These are phyloP conservation scores for Houttuynia cordata DNA, from an alignment of 164 flowering plant species.

Conservation along the genomic window DNA sequence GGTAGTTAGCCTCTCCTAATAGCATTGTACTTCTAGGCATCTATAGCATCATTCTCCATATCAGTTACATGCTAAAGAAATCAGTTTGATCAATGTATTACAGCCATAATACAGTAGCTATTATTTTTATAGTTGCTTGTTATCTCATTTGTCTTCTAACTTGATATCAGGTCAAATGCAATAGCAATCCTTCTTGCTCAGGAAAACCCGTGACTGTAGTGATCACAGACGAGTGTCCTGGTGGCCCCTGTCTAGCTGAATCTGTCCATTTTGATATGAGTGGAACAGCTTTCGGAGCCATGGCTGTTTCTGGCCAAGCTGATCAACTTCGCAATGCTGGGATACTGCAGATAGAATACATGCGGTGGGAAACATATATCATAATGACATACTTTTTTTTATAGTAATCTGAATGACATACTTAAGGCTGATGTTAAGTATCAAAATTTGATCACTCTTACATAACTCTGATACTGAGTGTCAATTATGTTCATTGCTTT, in stretches of 20 bases:
- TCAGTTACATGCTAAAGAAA: too few relatives aligned
- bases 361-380: conserved; percentile 2
- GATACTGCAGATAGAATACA: conserved; percentile 26
- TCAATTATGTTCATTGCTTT: background rate
- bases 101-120: too few relatives aligned
- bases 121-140: too few relatives aligned
- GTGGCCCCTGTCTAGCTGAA: conserved; percentile 16
- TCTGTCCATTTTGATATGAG: conserved; percentile 62
- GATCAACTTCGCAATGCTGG: conserved; percentile 48
- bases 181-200: conserved; percentile 28
- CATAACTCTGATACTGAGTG: background rate
- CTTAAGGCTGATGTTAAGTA: too few relatives aligned
- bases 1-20: conserved; percentile 13
- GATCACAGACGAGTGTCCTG: conserved; percentile 50
- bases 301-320: conserved; percentile 44
- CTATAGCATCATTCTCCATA: too few relatives aligned
- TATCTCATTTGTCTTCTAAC: background rate
- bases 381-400: too few relatives aligned
- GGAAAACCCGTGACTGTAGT: conserved; percentile 41
- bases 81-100: too few relatives aligned
- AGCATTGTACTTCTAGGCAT: background rate
- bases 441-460: too few relatives aligned
- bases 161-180: conserved; percentile 41
- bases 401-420: too few relatives aligned
- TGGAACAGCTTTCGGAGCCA: conserved; percentile 68